Percentiles rank a stretch among this genome's conserved stretches.
phyloP scores from a whole-genome alignment of 2,329 filamentous ascomycete species.

The Aquanectria penicillioides region DNA sequence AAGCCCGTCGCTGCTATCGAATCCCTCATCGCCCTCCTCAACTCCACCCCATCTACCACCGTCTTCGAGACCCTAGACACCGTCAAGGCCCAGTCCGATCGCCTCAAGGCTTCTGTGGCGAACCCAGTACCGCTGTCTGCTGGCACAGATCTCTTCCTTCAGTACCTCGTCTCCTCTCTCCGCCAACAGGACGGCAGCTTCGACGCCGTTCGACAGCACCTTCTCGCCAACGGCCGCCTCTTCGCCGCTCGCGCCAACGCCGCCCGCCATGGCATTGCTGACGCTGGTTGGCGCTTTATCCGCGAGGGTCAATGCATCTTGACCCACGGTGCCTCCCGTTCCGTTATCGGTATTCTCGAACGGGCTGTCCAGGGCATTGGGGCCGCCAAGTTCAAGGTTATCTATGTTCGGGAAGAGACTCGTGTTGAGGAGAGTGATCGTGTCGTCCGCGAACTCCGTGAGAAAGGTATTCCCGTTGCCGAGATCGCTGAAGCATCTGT shows the following conservation, averaged over 20 bases:
- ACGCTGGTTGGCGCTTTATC: conserved; percentile 81
- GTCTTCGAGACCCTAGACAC: conserved; percentile 94
- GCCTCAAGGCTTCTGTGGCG: conserved; percentile 79
- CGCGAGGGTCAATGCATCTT: conserved; percentile 83
- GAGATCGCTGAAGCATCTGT: conserved; percentile 69
- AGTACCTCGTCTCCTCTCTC: conserved; percentile 85
- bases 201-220: conserved; percentile 82
- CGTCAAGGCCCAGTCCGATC: conserved; percentile 78
- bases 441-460: conserved; percentile 76
- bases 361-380: conserved; percentile 69
- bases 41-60: conserved; percentile 81
- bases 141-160: conserved; percentile 94
- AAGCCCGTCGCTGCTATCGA: conserved; percentile 97
- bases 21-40: conserved; percentile 86
- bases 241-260: conserved; percentile 91
- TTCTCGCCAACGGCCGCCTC: conserved; percentile 84
- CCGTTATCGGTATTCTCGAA: conserved; percentile 80
- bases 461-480: conserved; percentile 82
- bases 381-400: conserved; percentile 79
- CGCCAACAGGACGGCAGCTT: conserved; percentile 70
- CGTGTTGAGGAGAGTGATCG: conserved; percentile 70
- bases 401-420: conserved; percentile 76
- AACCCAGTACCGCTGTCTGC: conserved; percentile 94
- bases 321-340: conserved; percentile 87
- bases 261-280: conserved; percentile 83